Evolutionary conservation across 2,329 filamentous ascomycete species (phyloP), one percentile per base, ranked within the genome.

Genomic region (Diplodia corticola): DNA sequence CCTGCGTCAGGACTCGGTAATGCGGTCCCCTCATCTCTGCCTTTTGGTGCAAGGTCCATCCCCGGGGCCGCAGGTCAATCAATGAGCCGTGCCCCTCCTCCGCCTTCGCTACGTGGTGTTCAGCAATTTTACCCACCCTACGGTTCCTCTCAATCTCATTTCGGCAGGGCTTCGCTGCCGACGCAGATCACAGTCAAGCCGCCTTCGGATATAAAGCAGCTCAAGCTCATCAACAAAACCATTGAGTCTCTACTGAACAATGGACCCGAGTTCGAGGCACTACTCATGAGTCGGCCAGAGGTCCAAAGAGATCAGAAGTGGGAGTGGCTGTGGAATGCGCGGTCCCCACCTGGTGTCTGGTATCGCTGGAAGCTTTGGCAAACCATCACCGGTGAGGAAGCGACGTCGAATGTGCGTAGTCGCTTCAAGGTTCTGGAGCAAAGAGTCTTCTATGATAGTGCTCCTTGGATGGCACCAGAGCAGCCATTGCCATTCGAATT

Each of bases 341-440:
- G 89, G 70, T 93, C 89, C 73, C 83, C 85, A 69, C 93, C 88
- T 28, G 94, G 90, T 17, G 86, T 96, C 17, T 99, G 93, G 85
- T 98, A 98, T 77, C 88, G 95, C 50, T 98, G 92, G 91, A 88
- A 92, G 51, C 75, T 98, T 51, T 97, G 93, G 91, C 89, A 95
- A 71, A 84, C 94, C 9, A 82, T 94, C n/a, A 93, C 91, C 0
- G 88, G 89, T 4, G 83, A 84, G 1, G 24, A 66, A 5, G n/a
- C 22, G 13, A 33, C 10, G 3, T 24, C 35, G 12, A 17, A 20
- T 22, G 24, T 28, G 37, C 50, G 51, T 17, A 57, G 51, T 22
- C 81, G 84, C 49, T 74, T 80, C 3, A 78, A 73, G 26, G 73
- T 35, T 9, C 70, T 63, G 73, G 68, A 68, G 72, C 68, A 67